Base-by-base conservation (phyloP, 208 protist genomes). In the Trypanosoma melophagium region DNA sequence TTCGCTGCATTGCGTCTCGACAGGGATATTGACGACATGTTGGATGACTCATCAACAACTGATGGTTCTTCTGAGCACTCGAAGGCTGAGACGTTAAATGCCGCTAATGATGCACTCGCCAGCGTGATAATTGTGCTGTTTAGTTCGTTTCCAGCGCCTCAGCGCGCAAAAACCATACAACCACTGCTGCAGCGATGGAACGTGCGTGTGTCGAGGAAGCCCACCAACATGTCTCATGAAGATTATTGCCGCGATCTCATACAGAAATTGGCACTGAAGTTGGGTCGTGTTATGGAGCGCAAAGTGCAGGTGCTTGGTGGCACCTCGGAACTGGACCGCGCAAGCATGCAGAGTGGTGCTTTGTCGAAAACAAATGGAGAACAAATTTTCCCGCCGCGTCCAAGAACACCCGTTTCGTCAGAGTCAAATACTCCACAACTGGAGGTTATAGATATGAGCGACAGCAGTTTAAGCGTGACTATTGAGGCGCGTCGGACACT, bases 1-100 rank as follows among this genome's bases (percentile, higher is more conserved):
- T 80, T 76, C 71, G 69, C 72, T 42, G 31, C 54, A 22, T 67
- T 89, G 69, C 83, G 83, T 0, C 81, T 79, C 19, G 83, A 89
- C 58, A 70, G 77, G 28, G 82, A 14, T 47, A n/a, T 14, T 47
- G 42, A 35, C 3, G 28, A 35, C 1, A 1, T 35, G 28, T 5
- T 35, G 28, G 28, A 5, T 35, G 28, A 17, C 60, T 72, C 16
- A 64, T 25, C 47, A 75, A 14, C 8, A 40, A 64, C 19, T 66
- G 62, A 57, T 61, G 56, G n/a, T 56, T 56, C 12, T 51, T 64
- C 22, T 41, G 61, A 69, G 53, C 40, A 72, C 17, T 82, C 69
- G 17, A 69, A 70, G 5, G 55, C 52, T 21, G 64, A 58, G 14
- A 75, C 55, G 28, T 35, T 77, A 35, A 75, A 63, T 16, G 45